Evolutionary conservation across 495 filamentous ascomycete genomes (phyloP).

Genomic region (Chaetomium fimeti): DNA sequence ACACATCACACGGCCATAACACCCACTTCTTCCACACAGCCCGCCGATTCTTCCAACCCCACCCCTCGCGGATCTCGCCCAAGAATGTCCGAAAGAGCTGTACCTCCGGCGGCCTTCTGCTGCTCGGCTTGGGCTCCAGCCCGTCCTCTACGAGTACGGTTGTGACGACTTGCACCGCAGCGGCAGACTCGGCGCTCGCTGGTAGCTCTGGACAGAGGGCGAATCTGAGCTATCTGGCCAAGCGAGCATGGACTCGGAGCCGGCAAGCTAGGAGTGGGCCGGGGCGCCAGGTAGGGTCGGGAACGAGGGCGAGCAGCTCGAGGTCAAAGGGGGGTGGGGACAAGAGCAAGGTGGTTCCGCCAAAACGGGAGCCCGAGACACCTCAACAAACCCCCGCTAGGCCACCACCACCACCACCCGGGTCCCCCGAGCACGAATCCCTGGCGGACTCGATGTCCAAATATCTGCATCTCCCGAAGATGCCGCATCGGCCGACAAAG

Average conservation of each 20-base stretch:
- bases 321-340: slow-evolving; percentile 33
- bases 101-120: slow-evolving; percentile 45
- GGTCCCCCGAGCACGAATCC: slow-evolving; percentile 34
- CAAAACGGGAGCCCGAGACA: slow-evolving; percentile 18
- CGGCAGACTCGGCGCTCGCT: slow-evolving; percentile 41
- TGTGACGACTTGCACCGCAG: slow-evolving; percentile 43
- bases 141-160: slow-evolving; percentile 42
- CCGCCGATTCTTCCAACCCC: slow-evolving; percentile 18
- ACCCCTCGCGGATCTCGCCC: slow-evolving; percentile 26
- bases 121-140: slow-evolving; percentile 40
- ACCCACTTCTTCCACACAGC: slow-evolving; percentile 30
- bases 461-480: slow-evolving; percentile 60
- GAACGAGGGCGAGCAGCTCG: slow-evolving; percentile 39
- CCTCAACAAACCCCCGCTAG: slow-evolving; percentile 17
- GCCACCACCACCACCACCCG: slow-evolving; percentile 23
- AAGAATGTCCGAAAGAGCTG: slow-evolving; percentile 43
- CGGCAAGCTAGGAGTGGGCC: slow-evolving; percentile 32
- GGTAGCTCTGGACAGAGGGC: slow-evolving; percentile 36
- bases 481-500: slow-evolving; percentile 85
- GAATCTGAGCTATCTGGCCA: slow-evolving; percentile 42
- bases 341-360: slow-evolving; percentile 22
- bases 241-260: slow-evolving; percentile 37
- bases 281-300: slow-evolving; percentile 7
- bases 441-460: slow-evolving; percentile 46
- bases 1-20: slow-evolving; percentile 21